These are phyloP conservation scores for Neofusicoccum umdonicola DNA, from an alignment of 2,329 filamentous ascomycete genomes.

Conservation along the genomic window DNA sequence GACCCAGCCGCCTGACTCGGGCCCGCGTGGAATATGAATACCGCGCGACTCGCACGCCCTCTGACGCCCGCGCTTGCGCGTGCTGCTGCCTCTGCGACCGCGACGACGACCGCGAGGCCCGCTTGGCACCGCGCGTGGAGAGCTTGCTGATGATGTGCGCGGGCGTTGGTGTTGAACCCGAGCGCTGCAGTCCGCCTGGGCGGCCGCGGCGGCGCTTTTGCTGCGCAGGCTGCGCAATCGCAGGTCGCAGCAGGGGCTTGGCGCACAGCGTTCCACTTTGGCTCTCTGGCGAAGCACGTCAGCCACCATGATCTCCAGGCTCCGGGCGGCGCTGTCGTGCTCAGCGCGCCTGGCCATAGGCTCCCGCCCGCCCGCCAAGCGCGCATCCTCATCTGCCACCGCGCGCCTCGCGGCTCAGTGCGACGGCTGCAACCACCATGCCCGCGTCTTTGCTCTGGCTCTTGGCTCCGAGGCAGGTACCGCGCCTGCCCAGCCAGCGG, in stretches of 20 bases:
- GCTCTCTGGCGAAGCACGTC: background rate
- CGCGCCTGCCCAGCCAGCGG: background rate
- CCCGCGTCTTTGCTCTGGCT: background rate
- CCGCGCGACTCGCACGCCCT: slow-evolving; percentile 7
- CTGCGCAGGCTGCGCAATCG: background rate
- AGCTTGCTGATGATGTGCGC: background rate
- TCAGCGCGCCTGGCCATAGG: background rate
- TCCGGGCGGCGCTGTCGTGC: background rate
- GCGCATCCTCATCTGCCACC: slow-evolving; percentile 9
- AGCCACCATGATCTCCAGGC: background rate
- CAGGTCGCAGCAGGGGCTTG: background rate
- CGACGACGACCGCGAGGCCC: background rate
- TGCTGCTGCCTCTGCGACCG: background rate
- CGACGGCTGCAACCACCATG: background rate
- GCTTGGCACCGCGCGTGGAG: background rate
- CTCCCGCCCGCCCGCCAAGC: background rate
- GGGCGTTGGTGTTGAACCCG: background rate
- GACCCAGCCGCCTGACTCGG: slow-evolving; percentile 1
- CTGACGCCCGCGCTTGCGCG: slow-evolving; percentile 6
- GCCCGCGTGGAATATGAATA: slow-evolving; percentile 5
- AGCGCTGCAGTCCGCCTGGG: background rate
- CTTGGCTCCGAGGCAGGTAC: background rate
- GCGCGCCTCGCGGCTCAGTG: background rate
- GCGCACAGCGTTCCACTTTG: slow-evolving; percentile 6
- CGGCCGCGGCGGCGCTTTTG: background rate